Base-by-base conservation (phyloP, 371 early-diverging fungal species). In the Smittium culicis region DNA sequence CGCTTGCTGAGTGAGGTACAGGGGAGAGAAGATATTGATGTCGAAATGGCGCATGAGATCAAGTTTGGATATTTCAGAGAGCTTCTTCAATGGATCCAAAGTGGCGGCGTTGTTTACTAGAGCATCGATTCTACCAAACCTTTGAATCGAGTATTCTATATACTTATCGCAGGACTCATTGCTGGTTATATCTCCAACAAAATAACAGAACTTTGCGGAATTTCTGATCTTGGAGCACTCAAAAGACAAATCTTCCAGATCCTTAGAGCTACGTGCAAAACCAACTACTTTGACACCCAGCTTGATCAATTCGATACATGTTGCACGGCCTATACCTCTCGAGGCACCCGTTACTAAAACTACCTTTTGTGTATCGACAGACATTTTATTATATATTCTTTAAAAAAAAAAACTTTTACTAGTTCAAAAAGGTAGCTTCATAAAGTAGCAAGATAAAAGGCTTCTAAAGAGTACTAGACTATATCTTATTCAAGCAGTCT, bases 341-440 rank as follows among this genome's bases (percentile, higher is more conserved):
- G 91, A 91, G 14, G 89, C 90, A 16, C 93, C 93, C 2, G 93
- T 91, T n/a, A n/a, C n/a, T n/a, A n/a, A n/a, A n/a, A n/a, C n/a
- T n/a, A n/a, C n/a, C n/a, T n/a, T n/a, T n/a, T n/a, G n/a, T n/a
- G n/a, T n/a, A n/a, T n/a, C n/a, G n/a, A n/a, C n/a, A n/a, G n/a
- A n/a, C n/a, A n/a, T n/a, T n/a, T n/a, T n/a, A n/a, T n/a, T n/a
- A n/a, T n/a, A n/a, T n/a, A n/a, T n/a, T n/a, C n/a, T n/a, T n/a
- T n/a, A n/a, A n/a, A n/a, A n/a, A n/a, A n/a, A n/a, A n/a, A n/a
- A n/a, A n/a, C n/a, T n/a, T n/a, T n/a, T n/a, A n/a, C n/a, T n/a
- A n/a, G n/a, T n/a, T n/a, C n/a, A n/a, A n/a, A n/a, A n/a, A n/a
- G n/a, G n/a, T n/a, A n/a, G n/a, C n/a, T n/a, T n/a, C n/a, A n/a